Percentiles rank a stretch among this genome's conserved stretches.
These are phyloP conservation scores for Clonostachys sp. DNA, from an alignment of 2,329 filamentous ascomycete genomes.

Conservation along the genomic window DNA sequence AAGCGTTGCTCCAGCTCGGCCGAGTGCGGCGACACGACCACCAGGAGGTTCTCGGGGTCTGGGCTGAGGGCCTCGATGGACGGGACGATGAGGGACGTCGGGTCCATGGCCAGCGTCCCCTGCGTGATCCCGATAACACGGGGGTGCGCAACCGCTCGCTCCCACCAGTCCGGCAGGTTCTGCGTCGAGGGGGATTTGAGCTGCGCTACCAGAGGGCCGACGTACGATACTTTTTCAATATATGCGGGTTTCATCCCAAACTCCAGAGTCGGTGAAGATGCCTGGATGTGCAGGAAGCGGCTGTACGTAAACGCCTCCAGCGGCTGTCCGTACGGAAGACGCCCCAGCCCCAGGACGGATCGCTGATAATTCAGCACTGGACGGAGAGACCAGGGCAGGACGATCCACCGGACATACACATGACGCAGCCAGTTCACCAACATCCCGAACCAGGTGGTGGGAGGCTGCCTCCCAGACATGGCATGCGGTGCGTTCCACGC, in stretches of 20 bases:
- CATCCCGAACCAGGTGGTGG: slow-evolving; percentile 14
- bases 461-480: slow-evolving; percentile 21
- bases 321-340: slow-evolving; percentile 19
- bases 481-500: slow-evolving; percentile 17
- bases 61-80: slow-evolving; percentile 21
- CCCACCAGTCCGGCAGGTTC: slow-evolving; percentile 24
- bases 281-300: slow-evolving; percentile 29
- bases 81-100: slow-evolving; percentile 27
- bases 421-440: slow-evolving; percentile 19
- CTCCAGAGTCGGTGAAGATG: slow-evolving; percentile 24
- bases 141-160: slow-evolving; percentile 14
- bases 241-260: slow-evolving; percentile 18
- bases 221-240: slow-evolving; percentile 14
- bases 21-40: slow-evolving; percentile 23
- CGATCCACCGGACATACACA: slow-evolving; percentile 15
- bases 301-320: slow-evolving; percentile 26
- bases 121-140: slow-evolving; percentile 28
- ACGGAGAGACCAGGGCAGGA: slow-evolving; percentile 16
- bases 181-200: slow-evolving; percentile 1
- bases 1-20: slow-evolving; percentile 5
- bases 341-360: slow-evolving; percentile 14
- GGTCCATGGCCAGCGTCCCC: slow-evolving; percentile 28
- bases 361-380: slow-evolving; percentile 22
- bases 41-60: slow-evolving; percentile 14
- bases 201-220: slow-evolving; percentile 25